Evolutionary conservation across 2,329 filamentous ascomycete species (phyloP), one percentile per base, ranked within the genome.

Genomic region (Dothideomycetes sp.): DNA sequence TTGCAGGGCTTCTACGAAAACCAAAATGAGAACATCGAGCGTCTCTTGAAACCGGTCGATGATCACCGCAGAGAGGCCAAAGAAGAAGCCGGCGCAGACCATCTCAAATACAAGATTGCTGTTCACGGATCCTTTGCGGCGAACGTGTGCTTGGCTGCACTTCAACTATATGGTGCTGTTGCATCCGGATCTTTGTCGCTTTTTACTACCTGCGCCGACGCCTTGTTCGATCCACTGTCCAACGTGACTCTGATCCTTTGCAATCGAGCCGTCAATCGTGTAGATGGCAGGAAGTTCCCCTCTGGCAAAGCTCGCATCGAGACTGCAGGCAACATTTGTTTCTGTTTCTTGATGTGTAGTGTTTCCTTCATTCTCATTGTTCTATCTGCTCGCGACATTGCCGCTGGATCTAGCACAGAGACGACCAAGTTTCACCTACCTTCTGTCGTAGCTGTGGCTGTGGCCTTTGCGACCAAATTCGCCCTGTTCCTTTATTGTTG

Each of bases 131-230:
- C 68, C 29, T 85, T 95, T 51, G 75, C 65, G 1, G 89, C 88
- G 43, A 96, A 96, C 53, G 60, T 95, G 41, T 46, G 83, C 19
- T 72, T 98, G 4, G 78, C 88, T 0, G 70, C 71, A 3, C 70
- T 98, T 14, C 91, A 98, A 62, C 67, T 95, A 29, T 98, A 93
- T 57, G 91, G 81, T 32, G 91, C 91, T 45, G 74, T 85, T 34
- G 77, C 83, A 0, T 94, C 88, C 0, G 79, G 82, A 34, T 95
- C 87, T n/a, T 73, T 96, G 27, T 94, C 89, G 4, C 77, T 98
- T 34, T 95, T 96, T 66, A 95, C 91, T 12, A 98, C 89, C 47
- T 94, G 94, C 84, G 89, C 88, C 12, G 91, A 98, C 61, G 79
- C 88, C 37, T 72, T 96, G 48, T 96, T 96, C 63, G 91, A 96